Conservation (phyloP, 192 early-diverging fungal genomes). For the Geranomyces michiganensis region DNA sequence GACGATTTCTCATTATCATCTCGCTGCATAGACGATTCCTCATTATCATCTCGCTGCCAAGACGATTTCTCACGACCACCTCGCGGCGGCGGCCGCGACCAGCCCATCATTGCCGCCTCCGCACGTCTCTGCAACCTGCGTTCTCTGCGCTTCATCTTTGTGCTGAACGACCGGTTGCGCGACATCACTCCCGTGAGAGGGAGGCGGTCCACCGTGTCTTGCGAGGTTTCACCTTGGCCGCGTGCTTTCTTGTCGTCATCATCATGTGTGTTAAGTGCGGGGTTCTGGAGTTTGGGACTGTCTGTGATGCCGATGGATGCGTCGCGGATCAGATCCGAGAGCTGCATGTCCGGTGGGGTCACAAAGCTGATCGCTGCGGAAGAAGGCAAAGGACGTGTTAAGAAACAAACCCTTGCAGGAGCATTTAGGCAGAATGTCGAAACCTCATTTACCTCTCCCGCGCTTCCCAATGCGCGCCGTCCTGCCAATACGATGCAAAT, state of each 20-base stretch:
- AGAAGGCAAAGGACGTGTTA: background rate
- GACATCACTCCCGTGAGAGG: background rate
- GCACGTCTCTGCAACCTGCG: background rate
- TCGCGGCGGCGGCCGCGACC: too few species aligned
- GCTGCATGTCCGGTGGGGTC: background rate
- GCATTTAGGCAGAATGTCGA: background rate
- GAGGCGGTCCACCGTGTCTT: background rate
- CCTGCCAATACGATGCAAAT: constrained; percentile 91
- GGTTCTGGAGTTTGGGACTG: background rate
- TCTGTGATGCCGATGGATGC: constrained; percentile 1
- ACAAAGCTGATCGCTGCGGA: constrained; percentile 17
- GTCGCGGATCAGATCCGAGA: background rate
- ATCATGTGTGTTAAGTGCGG: background rate
- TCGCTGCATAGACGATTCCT: too few species aligned
- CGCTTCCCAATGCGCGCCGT: constrained; percentile 82
- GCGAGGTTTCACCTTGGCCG: background rate
- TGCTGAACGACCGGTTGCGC: constrained; percentile 6
- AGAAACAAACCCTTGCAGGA: background rate
- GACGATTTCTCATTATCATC: too few species aligned
- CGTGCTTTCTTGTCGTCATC: background rate
- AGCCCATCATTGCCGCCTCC: too few species aligned
- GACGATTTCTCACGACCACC: too few species aligned
- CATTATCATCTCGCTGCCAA: too few species aligned
- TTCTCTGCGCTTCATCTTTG: constrained; percentile 10
- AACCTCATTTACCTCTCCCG: constrained; percentile 57